Conservation (phyloP, 768 basidiomycete genomes). For the Neoboletus magnificus region DNA sequence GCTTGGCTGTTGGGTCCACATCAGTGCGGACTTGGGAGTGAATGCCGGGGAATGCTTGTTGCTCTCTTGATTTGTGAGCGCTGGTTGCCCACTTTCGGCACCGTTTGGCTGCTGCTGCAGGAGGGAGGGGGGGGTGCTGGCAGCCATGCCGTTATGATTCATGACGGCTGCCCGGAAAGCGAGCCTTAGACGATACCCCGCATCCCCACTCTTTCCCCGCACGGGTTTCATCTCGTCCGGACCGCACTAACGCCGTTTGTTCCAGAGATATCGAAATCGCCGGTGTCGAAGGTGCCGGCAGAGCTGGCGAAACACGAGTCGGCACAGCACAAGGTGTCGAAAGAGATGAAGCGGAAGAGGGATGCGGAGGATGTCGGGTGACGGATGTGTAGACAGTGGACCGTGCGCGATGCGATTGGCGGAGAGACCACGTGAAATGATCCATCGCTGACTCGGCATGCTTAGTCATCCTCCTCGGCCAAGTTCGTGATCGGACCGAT, state of each 20-base stretch:
- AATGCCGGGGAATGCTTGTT: not conserved
- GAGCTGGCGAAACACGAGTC: conserved; percentile 91
- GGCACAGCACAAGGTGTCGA: conserved; percentile 85
- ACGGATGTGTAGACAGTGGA: not conserved
- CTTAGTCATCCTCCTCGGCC: conserved; percentile 7
- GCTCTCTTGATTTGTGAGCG: not conserved
- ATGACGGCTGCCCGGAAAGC: not conserved
- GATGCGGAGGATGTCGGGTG: conserved; percentile 74
- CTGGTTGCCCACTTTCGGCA: not conserved
- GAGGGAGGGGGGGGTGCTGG: not conserved
- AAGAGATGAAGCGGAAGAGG: conserved; percentile 94
- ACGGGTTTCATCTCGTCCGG: not conserved
- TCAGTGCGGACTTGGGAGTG: not conserved
- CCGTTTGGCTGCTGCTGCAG: not conserved
- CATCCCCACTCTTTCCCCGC: conserved; percentile 13
- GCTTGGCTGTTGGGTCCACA: not conserved
- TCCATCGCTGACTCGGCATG: not conserved
- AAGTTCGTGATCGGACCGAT: conserved; percentile 20
- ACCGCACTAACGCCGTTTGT: conserved; percentile 16
- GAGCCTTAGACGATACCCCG: not conserved
- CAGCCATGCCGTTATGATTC: conserved; percentile 1
- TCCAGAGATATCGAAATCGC: conserved; percentile 89
- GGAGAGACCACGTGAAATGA: not conserved
- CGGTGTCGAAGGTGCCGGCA: conserved; percentile 81
- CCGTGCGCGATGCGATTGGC: too few species aligned